These are phyloP conservation scores for Aspergillus sp. DNA, from an alignment of 2,329 filamentous ascomycete species.

Conservation along the genomic window DNA sequence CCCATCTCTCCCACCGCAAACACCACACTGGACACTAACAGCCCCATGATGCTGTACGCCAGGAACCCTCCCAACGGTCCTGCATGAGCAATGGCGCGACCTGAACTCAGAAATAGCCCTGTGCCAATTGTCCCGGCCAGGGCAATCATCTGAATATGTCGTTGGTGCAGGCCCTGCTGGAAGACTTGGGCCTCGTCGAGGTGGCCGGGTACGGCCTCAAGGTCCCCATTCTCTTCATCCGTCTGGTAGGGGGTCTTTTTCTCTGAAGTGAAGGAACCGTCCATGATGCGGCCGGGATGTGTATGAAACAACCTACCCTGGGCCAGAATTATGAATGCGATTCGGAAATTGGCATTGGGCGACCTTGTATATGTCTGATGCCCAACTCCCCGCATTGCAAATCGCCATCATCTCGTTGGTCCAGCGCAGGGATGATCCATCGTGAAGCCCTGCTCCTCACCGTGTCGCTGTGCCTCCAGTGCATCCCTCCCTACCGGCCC, in stretches of 20 bases:
- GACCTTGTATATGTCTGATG: conserved; percentile 2
- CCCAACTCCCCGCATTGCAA: conserved; percentile 4
- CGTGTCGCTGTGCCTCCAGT: background rate
- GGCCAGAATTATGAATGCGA: background rate
- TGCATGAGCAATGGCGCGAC: conserved; percentile 32
- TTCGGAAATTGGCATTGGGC: background rate
- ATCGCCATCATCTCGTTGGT: background rate
- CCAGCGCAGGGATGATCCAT: conserved; percentile 1
- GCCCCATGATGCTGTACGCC: conserved; percentile 42
- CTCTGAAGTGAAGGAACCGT: background rate
- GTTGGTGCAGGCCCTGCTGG: conserved; percentile 32
- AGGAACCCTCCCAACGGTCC: conserved; percentile 38
- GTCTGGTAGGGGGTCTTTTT: conserved; percentile 1
- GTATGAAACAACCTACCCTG: background rate
- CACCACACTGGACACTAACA: conserved; percentile 36
- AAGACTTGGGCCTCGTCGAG: conserved; percentile 24
- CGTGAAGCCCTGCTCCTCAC: background rate
- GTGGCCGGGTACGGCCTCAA: conserved; percentile 24
- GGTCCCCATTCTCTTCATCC: conserved; percentile 10
- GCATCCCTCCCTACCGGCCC: background rate
- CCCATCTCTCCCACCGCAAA: conserved; percentile 41
- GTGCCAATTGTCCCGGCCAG: conserved; percentile 42
- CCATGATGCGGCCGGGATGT: background rate
- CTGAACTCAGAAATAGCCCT: conserved; percentile 41
- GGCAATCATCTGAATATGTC: conserved; percentile 42